Evolutionary conservation across 805 yeast genomes (phyloP).

Genomic region (Brettanomyces anomalus): DNA sequence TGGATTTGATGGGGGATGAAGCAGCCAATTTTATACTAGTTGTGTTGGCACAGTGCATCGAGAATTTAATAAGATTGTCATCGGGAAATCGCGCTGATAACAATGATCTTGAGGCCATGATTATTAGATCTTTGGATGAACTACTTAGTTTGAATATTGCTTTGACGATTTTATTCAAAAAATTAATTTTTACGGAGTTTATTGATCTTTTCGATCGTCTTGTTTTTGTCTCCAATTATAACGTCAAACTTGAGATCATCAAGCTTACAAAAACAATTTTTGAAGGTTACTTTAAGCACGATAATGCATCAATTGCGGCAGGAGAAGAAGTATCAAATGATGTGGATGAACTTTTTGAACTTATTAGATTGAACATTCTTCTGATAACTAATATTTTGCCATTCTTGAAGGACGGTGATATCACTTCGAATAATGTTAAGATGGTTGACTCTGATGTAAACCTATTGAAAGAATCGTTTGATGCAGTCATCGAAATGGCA

Average conservation of each 20-base stretch:
- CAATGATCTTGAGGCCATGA: slow-evolving; percentile 21
- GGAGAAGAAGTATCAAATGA: slow-evolving; percentile 40
- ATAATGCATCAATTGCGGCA: slow-evolving; percentile 15
- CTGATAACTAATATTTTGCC: slow-evolving; percentile 56
- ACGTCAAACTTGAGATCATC: slow-evolving; percentile 48
- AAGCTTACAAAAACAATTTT: slow-evolving; percentile 33
- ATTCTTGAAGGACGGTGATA: slow-evolving; percentile 39
- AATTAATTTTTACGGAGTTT: slow-evolving; percentile 63
- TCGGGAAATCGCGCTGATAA: slow-evolving; percentile 10
- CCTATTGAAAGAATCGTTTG: slow-evolving; percentile 40
- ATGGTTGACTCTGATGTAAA: slow-evolving; percentile 25
- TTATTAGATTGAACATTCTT: slow-evolving; percentile 59
- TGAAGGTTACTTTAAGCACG: slow-evolving; percentile 38
- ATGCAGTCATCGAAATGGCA: slow-evolving; percentile 52
- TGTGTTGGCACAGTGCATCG: slow-evolving; percentile 76
- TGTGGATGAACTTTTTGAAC: slow-evolving; percentile 76
- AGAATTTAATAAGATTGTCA: slow-evolving; percentile 46
- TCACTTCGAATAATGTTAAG: slow-evolving; percentile 16
- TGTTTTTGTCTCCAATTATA: slow-evolving; percentile 42
- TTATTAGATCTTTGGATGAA: slow-evolving; percentile 43
- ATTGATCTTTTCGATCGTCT: slow-evolving; percentile 70
- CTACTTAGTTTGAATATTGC: slow-evolving; percentile 50
- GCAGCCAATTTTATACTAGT: slow-evolving; percentile 64
- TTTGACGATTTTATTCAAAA: slow-evolving; percentile 52
- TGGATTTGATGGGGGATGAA: slow-evolving; percentile 45